A percentile compares a stretch with the other conserved stretches of the same genome.
Conservation (phyloP, 2,329 filamentous ascomycete genomes). For the Botrytis sinoallii region DNA sequence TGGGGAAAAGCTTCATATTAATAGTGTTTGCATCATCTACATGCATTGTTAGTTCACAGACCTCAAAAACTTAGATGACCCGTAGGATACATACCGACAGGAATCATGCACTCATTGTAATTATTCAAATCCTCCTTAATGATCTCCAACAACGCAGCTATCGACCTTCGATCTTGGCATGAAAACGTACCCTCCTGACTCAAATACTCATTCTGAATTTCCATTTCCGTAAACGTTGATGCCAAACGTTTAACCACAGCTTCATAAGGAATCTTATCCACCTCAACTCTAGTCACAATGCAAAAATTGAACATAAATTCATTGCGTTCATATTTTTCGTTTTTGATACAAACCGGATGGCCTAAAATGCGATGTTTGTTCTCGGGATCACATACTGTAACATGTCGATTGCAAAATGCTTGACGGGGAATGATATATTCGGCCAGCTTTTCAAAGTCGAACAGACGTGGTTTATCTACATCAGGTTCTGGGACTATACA, state of each 20-base stretch:
- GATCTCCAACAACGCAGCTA: constrained; percentile 80
- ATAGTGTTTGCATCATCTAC: constrained; percentile 88
- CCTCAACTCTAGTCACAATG: constrained; percentile 68
- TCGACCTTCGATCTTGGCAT: constrained; percentile 58
- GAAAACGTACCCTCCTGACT: constrained; percentile 45
- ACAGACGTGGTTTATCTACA: constrained; percentile 58
- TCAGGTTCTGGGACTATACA: constrained; percentile 54
- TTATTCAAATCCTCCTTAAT: constrained; percentile 87
- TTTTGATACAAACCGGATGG: constrained; percentile 82
- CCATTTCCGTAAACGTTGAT: constrained; percentile 79
- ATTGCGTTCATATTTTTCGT: constrained; percentile 81
- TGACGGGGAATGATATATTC: constrained; percentile 94
- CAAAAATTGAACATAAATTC: constrained; percentile 99
- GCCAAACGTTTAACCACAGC: constrained; percentile 84
- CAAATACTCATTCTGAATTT: constrained; percentile 85
- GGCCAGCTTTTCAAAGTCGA: constrained; percentile 82
- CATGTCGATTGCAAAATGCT: constrained; percentile 88
- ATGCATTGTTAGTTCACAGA: constrained; percentile 17
- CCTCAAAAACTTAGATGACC: neutral
- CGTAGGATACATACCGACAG: constrained; percentile 64
- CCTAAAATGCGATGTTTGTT: constrained; percentile 75
- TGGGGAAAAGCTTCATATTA: constrained; percentile 93
- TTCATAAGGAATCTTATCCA: constrained; percentile 76
- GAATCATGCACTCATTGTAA: constrained; percentile 98
- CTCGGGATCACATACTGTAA: constrained; percentile 72